Conservation (phyloP, 2,329 filamentous ascomycete species). For the Claviceps cyperi region DNA sequence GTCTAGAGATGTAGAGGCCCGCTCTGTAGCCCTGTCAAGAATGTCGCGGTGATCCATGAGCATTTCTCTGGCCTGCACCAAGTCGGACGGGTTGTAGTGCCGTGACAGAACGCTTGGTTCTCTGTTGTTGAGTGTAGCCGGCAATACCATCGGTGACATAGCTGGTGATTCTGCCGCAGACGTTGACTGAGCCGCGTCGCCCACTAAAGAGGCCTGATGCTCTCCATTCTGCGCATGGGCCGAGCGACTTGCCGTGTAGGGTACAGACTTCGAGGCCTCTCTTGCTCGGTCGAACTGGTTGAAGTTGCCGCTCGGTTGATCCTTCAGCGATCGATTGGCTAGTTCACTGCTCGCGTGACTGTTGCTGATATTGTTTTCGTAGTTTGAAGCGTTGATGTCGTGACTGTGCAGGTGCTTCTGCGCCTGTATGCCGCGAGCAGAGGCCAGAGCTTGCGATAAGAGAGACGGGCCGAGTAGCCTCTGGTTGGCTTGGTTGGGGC, state of each 20-base stretch:
- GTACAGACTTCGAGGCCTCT: neutral
- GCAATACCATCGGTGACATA: slow-evolving; percentile 17
- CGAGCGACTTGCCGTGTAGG: slow-evolving; percentile 3
- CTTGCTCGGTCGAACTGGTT: neutral
- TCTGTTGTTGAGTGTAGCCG: slow-evolving; percentile 14
- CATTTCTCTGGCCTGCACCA: slow-evolving; percentile 22
- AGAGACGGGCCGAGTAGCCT: slow-evolving; percentile 35
- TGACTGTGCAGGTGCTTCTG: slow-evolving; percentile 1
- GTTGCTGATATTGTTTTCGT: neutral
- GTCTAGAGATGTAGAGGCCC: slow-evolving; percentile 21
- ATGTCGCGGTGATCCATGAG: slow-evolving; percentile 21
- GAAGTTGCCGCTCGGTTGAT: neutral
- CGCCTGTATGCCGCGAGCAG: slow-evolving; percentile 36
- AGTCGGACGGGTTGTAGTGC: slow-evolving; percentile 17
- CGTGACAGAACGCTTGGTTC: slow-evolving; percentile 18
- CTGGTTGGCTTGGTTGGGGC: slow-evolving; percentile 20
- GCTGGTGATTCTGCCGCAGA: slow-evolving; percentile 19
- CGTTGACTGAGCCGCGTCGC: neutral
- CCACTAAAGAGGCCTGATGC: slow-evolving; percentile 4
- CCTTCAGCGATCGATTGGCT: neutral
- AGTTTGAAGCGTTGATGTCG: neutral
- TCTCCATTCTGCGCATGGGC: slow-evolving; percentile 5
- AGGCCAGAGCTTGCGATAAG: slow-evolving; percentile 43
- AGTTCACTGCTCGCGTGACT: neutral
- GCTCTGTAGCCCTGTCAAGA: slow-evolving; percentile 15